Base-by-base conservation (phyloP, 2,329 filamentous ascomycete species). In the Niveomyces coronatus region DNA sequence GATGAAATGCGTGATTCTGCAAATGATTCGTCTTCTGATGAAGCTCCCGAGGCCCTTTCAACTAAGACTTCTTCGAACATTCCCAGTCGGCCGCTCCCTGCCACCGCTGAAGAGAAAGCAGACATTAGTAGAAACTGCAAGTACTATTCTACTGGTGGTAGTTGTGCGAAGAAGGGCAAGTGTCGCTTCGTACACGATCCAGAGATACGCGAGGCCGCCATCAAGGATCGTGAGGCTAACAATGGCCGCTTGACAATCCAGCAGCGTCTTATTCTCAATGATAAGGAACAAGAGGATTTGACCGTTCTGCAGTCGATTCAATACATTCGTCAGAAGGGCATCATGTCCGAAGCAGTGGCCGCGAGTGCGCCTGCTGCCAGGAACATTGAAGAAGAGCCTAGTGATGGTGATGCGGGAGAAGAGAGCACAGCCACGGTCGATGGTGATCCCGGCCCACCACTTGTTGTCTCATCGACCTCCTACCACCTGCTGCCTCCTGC, bases 81-180 rank as follows among this genome's bases (percentile, higher is more conserved):
- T 13, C 53, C 54, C 35, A 61, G 54, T 51, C 37, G 51, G 48
- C 35, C 49, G 55, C 9, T 54, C 46, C 50, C 57, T 45, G 55
- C 70, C 40, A 61, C 70, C 46, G 60, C 70, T 46, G 56, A 69
- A 44, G 66, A 71, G 56, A 68, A 71, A 53, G 75, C 76, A 35
- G 76, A 80, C 50, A 68, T 77, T 29, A 68, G 72, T 35, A 75
- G 72, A 46, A 76, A 80, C 51, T 82, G 77, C 71, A 82, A 82
- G 60, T 82, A 82, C 57, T 82, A 73, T 54, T 78, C 76, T 27
- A 81, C 76, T 37, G 77, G 77, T 47, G 77, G 77, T 44, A 77
- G 67, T 41, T 82, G 77, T 59, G 77, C 76, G 37, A 82, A 82
- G 68, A 79, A 79, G 70, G 74, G 75, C 74, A 81, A 81, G 75